Evolutionary conservation across 495 filamentous ascomycete species (phyloP).

Genomic region (Daldinia vernicosa): DNA sequence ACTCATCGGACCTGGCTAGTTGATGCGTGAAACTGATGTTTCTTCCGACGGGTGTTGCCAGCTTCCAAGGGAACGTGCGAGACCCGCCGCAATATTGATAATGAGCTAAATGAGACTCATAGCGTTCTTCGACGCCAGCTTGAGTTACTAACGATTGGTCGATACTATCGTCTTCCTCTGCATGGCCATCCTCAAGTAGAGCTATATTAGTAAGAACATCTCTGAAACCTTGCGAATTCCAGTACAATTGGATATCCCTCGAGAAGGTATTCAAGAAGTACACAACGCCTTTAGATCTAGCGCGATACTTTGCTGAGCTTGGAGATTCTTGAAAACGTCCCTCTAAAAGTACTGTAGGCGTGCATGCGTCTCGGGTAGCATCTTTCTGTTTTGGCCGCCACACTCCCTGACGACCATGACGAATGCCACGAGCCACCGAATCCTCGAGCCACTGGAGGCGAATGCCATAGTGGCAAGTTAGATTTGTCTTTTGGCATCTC

Average conservation of each 20-base stretch:
- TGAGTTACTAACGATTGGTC: neutral
- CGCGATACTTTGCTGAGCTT: conserved; percentile 3
- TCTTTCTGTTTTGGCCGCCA: conserved; percentile 7
- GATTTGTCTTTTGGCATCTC: conserved; percentile 13
- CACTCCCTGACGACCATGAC: conserved; percentile 8
- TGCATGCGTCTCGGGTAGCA: neutral
- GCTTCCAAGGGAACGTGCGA: neutral
- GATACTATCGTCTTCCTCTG: neutral
- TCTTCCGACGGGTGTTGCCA: neutral
- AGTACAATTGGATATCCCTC: neutral
- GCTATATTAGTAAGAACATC: neutral
- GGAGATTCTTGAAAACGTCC: conserved; percentile 8
- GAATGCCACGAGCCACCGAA: conserved; percentile 13
- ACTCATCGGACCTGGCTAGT: neutral
- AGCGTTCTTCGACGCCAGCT: neutral
- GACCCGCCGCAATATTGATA: neutral
- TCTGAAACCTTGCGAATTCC: neutral
- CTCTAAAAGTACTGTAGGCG: neutral
- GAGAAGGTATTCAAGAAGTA: conserved; percentile 12
- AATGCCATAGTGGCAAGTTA: conserved; percentile 12
- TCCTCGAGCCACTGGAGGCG: conserved; percentile 13
- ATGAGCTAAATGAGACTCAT: neutral
- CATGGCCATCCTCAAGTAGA: neutral
- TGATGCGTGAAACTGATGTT: neutral
- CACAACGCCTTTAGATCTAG: conserved; percentile 6